Evolutionary conservation across 2,329 filamentous ascomycete species (phyloP), one percentile per base, ranked within the genome.

Genomic region (Cryphonectria radicalis): DNA sequence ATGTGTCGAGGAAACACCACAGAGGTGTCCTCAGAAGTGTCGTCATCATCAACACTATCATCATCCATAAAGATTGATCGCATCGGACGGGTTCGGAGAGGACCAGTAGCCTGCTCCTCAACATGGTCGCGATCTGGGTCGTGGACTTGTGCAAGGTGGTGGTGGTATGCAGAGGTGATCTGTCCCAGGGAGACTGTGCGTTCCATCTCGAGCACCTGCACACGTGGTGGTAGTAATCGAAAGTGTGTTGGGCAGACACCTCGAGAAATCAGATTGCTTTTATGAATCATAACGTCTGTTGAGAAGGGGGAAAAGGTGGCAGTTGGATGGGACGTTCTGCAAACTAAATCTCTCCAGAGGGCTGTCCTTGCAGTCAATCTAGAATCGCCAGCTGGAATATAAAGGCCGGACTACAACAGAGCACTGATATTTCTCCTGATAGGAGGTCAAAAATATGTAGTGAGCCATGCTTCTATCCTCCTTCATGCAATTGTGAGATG

Each of bases 81-180:
- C 77, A 76, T n/a, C 72, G 65, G 5, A n/a, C 46, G 17, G 74
- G 67, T 32, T 76, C 67, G 4, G 74, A 76, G 0, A 79, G 75
- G 5, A 73, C 74, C 57, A 0, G 77, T 79, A 1, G 77, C 76
- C 22, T 71, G 73, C 43, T 74, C 72, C 28, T 32, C 28, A 2
- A 66, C 64, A 1, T 72, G 76, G 55, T 79, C 78, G 71, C 74
- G 77, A 60, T 79, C 76, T 0, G 77, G 77, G 50, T 79, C 76
- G n/a, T 77, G 71, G 2, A 76, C 65, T 0, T 59, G 71, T 4
- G 76, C 77, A 10, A 79, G 43, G 1, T 74, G 74, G 10, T 74
- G 74, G 66, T 77, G 78, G n/a, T n/a, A n/a, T 11, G 76, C 70
- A 0, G 74, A 55, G 11, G 67, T 76, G 57, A 79, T 73, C 5